These are phyloP conservation scores for Austroboletus olivaceoglutinosus DNA, from an alignment of 1,284 basidiomycete species.

Conservation along the genomic window DNA sequence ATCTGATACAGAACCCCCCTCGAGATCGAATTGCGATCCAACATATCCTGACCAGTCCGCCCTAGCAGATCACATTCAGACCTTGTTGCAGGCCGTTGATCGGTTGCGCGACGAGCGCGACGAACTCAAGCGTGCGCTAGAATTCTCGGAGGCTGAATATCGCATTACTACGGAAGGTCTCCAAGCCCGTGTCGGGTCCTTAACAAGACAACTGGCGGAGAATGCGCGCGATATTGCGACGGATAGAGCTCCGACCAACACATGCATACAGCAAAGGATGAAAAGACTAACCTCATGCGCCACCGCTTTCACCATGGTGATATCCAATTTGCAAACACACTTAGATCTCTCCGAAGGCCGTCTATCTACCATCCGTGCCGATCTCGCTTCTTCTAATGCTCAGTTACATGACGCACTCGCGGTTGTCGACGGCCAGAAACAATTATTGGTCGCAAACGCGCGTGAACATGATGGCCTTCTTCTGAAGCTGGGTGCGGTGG, in stretches of 20 bases:
- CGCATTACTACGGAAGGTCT: slow-evolving; percentile 64
- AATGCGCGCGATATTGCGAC: background rate
- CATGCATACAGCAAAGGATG: slow-evolving; percentile 19
- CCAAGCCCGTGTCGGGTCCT: slow-evolving; percentile 35
- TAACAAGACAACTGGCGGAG: slow-evolving; percentile 27
- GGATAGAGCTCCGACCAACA: background rate
- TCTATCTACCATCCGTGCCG: slow-evolving; percentile 9
- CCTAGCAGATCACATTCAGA: slow-evolving; percentile 45
- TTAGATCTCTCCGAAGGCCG: slow-evolving; percentile 27
- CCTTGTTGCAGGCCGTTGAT: slow-evolving; percentile 58
- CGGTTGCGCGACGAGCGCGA: slow-evolving; percentile 73
- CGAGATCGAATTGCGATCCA: background rate
- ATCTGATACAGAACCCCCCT: background rate
- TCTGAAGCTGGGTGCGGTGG: slow-evolving; percentile 13
- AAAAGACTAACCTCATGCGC: slow-evolving; percentile 33
- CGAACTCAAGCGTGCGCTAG: slow-evolving; percentile 58
- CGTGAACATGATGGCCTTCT: slow-evolving; percentile 15
- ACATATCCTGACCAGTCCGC: slow-evolving; percentile 33
- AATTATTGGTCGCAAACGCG: background rate
- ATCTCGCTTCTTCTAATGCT: slow-evolving; percentile 15
- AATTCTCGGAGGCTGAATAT: slow-evolving; percentile 72
- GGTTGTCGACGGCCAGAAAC: slow-evolving; percentile 18
- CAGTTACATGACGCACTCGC: slow-evolving; percentile 16
- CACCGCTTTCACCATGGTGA: slow-evolving; percentile 35
- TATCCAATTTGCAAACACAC: slow-evolving; percentile 35